Base-by-base conservation (phyloP, 2,329 filamentous ascomycete species). In the Paraphaeosphaeria minitans region DNA sequence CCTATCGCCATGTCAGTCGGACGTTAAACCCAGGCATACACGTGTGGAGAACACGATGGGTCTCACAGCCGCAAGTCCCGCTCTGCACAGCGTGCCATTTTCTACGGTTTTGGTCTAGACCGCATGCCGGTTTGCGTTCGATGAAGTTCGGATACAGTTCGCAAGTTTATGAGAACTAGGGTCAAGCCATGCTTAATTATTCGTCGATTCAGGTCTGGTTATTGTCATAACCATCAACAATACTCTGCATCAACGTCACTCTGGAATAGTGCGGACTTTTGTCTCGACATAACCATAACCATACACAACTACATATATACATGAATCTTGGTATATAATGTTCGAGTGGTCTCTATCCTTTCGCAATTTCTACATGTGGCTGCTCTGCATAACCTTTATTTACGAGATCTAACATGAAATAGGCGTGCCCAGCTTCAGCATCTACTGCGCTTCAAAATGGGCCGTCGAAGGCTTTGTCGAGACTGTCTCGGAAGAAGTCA, bases 401-500 rank as follows among this genome's bases (percentile, higher is more conserved):
- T 3, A 16, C 10, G 8, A 4, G 4, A 46, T 7, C 53, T 62
- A 37, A 59, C 37, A 45, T 3, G 4, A 7, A 22, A 42, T 8
- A 72, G 70, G 71, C 39, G 62, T 71, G 1, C 79, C 79, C 2
- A 72, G 67, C 6, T 79, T 78, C 66, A 74, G 71, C 46, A 74
- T 80, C 60, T 82, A 75, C 63, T 71, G 69, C 45, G 70, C 73
- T 3, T 75, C 73, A 51, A 82, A 82, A 61, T 82, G 77, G 75
- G 81, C 80, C 0, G 77, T 83, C 0, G 80, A 82, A 58, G 81
- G 81, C 31, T 81, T 81, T 63, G 81, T 80, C 3, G 80, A 82
- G 61, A 69, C 77, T 0, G 48, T 83, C 0, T 67, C 69, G 1
- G 69, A 73, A 41, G 80, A 82, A 63, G 58, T 82, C 0, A 80